Percentiles rank a stretch among this genome's conserved stretches.
Evolutionary conservation across 768 basidiomycete genomes (phyloP).

Genomic region (Hypholoma sublateritium): DNA sequence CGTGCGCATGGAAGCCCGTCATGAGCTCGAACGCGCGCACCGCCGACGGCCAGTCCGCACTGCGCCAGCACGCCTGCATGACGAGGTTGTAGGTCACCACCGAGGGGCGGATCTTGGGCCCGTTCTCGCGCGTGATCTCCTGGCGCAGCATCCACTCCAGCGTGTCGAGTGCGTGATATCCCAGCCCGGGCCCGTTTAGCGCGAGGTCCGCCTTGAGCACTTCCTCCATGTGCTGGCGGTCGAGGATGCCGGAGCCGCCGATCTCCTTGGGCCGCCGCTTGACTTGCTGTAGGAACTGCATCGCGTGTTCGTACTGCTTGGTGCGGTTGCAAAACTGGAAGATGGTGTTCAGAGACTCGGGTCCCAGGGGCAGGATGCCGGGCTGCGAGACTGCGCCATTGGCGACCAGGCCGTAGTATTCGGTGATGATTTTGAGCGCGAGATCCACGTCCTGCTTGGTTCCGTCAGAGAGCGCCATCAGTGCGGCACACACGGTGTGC

Average conservation of each 20-base stretch:
- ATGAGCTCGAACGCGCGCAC: conserved; percentile 64
- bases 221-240: conserved; percentile 58
- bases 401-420: conserved; percentile 62
- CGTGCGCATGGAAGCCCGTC: conserved; percentile 61
- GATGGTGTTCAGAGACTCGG: conserved; percentile 50
- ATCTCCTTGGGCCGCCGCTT: conserved; percentile 43
- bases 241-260: conserved; percentile 42
- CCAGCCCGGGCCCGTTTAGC: conserved; percentile 36
- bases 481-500: conserved; percentile 47
- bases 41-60: conserved; percentile 61
- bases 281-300: conserved; percentile 60
- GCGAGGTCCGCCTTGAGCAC: conserved; percentile 56
- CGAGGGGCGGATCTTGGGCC: conserved; percentile 47
- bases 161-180: conserved; percentile 51
- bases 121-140: conserved; percentile 43
- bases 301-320: conserved; percentile 44
- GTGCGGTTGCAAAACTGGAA: conserved; percentile 56
- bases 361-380: conserved; percentile 40
- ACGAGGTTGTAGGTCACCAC: conserved; percentile 59
- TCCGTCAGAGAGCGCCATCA: conserved; percentile 58
- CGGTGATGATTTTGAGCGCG: conserved; percentile 60
- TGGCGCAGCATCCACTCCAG: conserved; percentile 72
- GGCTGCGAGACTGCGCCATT: conserved; percentile 36
- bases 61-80: conserved; percentile 62
- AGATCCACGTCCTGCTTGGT: conserved; percentile 59